A percentile compares a stretch with the other conserved stretches of the same genome.
Evolutionary conservation across 1,139 yeast genomes (phyloP).

Genomic region (Citeromyces hawaiiensis): DNA sequence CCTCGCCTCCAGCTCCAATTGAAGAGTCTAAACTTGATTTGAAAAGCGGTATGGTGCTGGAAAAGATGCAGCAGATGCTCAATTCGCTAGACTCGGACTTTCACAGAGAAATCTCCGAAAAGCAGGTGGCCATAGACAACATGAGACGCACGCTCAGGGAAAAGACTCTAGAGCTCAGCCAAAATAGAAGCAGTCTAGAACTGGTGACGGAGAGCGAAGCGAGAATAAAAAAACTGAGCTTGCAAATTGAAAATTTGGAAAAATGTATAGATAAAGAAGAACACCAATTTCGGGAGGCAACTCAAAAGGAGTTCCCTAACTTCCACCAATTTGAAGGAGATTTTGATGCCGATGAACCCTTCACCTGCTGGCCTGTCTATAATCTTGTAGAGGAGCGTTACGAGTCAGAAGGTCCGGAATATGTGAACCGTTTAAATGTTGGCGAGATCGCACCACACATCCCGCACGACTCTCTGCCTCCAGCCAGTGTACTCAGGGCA

Average conservation of each 20-base stretch:
- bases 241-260: conserved; percentile 38
- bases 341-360: conserved; percentile 82
- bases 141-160: conserved; percentile 33
- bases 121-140: conserved; percentile 28
- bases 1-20: background rate
- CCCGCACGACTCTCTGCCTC: conserved; percentile 30
- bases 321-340: conserved; percentile 32
- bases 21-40: conserved; percentile 8
- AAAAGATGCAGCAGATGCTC: conserved; percentile 26
- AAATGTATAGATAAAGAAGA: conserved; percentile 49
- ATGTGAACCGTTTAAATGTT: conserved; percentile 10
- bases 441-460: conserved; percentile 14
- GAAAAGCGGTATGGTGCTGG: conserved; percentile 26
- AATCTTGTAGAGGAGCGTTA: conserved; percentile 24
- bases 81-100: conserved; percentile 29
- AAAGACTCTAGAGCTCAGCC: conserved; percentile 30
- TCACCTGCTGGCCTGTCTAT: conserved; percentile 46
- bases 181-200: conserved; percentile 28
- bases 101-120: conserved; percentile 29
- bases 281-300: conserved; percentile 26
- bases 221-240: conserved; percentile 29
- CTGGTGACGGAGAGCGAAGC: conserved; percentile 25
- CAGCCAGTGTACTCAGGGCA: conserved; percentile 53
- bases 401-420: conserved; percentile 7
- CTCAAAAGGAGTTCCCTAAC: conserved; percentile 22